Evolutionary conservation across 2,329 filamentous ascomycete species (phyloP), one percentile per base, ranked within the genome.

Genomic region (Westerdykella sp.): DNA sequence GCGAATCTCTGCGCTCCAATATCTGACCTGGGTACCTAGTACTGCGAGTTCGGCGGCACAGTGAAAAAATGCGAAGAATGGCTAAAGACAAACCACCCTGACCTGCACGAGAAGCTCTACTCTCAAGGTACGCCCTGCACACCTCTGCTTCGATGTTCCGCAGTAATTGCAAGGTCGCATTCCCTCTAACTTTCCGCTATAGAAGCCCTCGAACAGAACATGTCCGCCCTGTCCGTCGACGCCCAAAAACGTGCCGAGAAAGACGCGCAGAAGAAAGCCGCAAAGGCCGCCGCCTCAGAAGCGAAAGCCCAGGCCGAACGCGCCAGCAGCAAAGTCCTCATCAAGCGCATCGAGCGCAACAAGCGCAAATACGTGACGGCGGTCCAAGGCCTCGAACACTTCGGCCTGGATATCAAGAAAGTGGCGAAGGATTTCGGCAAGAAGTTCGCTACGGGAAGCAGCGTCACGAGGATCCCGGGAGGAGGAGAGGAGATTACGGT

Each of bases 41-140:
- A 96, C 73, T 98, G 93, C 75, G 93, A 98, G 73, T 97, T 96
- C 70, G 93, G 93, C 63, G 91, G 90, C 53, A 97, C 90, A 32
- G 84, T 85, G 18, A 95, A 89, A 72, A 98, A 96, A 73, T 98
- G 93, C 73, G 85, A 91, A 69, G 90, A 97, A 68, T 98, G 93
- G 93, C 81, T 98, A 15, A 74, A 87, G 60, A 79, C 83, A 52
- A 77, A 81, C 53, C 78, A 95, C 57, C 79, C 82, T 3, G 75
- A 78, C 37, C 73, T 96, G 66, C 94, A 95, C 69, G 69, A 79
- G 49, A 74, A 75, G 58, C 78, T 98, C 69, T 96, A 95, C 78
- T 95, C 89, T 39, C 78, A 85, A 69, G 88, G 89, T 91, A 73
- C 50, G 71, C 55, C 32, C 14, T 38, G 4, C 12, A 12, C 38